Conservation (phyloP, 305 asterid species). For the Fraxinus greggii region DNA sequence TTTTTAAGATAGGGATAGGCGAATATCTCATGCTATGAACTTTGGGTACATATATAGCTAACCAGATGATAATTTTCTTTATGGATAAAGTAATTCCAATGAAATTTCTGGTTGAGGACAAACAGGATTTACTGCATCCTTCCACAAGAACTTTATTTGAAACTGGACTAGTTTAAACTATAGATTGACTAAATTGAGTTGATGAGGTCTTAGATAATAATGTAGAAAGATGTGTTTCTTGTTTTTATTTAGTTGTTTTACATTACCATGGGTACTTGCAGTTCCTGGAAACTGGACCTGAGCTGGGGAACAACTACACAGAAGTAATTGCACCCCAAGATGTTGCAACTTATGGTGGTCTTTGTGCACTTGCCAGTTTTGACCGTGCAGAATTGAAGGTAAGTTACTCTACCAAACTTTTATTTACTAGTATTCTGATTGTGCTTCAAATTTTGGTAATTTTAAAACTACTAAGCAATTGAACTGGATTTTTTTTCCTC, state of each 20-base stretch:
- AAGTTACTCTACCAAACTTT: conserved; percentile 14
- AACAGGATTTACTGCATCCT: not conserved
- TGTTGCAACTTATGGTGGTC: conserved; percentile 92
- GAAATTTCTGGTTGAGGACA: not conserved
- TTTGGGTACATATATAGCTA: not conserved
- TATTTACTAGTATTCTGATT: not conserved
- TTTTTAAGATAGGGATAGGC: not conserved
- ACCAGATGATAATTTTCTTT: not conserved
- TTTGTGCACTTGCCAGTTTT: conserved; percentile 93
- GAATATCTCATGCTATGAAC: not conserved
- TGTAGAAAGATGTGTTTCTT: not conserved
- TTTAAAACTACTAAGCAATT: conserved; percentile 8
- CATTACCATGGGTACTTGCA: conserved; percentile 33
- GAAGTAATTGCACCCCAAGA: conserved; percentile 92
- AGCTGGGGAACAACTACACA: conserved; percentile 63
- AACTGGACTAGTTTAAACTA: not conserved
- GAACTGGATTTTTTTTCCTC: conserved; percentile 25
- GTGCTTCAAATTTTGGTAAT: conserved; percentile 13
- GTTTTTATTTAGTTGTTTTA: conserved; percentile 6
- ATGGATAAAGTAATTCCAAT: not conserved
- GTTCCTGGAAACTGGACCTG: conserved; percentile 86
- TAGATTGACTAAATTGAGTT: not conserved
- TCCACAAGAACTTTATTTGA: not conserved
- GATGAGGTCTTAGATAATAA: not conserved
- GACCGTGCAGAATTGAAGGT: conserved; percentile 90